Base-by-base conservation (phyloP, 2,329 filamentous ascomycete genomes). In the Trichophyton simii region DNA sequence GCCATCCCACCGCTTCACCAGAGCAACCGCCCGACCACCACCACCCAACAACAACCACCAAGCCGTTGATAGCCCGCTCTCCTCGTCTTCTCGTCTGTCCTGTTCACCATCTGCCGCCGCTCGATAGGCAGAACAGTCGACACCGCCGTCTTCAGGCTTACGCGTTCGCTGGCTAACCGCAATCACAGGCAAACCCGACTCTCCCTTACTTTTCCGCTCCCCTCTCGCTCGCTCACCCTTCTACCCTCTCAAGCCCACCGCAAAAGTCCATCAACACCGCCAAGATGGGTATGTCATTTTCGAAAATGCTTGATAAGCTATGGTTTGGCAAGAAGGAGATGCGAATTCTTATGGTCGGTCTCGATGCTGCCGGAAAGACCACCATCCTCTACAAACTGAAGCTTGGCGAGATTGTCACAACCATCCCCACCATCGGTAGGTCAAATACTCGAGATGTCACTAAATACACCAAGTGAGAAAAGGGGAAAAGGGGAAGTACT, bases 301-400 rank as follows among this genome's bases (percentile, higher is more conserved):
- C 91, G 73, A 96, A 94, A 85, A 78, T 97, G 75, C 94, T 97
- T 78, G 89, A 95, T 77, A 86, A 87, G 82, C 85, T 97, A 78
- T 96, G 90, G 87, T 42, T 42, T 31, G 91, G 92, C 75, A 96
- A 96, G 88, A 97, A 97, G 87, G 94, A 99, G 86, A 99, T 99
- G 94, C 87, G 94, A 83, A 96, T 99, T 82, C 80, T 99, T 79
- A 99, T 99, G 94, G 91, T 99, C 72, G 94, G 94, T 85, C 87
- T 99, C 73, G 94, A 99, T 79, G 94, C 94, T 73, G 94, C 94
- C 78, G 94, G 94, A 88, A 99, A 99, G 86, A 99, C 94, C 74
- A 99, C 94, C 72, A 99, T 99, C 75, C 87, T 99, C 71, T 99
- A 99, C 83, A 99, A 99, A 85, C 87, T 99, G 78, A 99, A 99